Evolutionary conservation across 106 monocot species (phyloP).

Genomic region (Alisma plantagoaquatica): DNA sequence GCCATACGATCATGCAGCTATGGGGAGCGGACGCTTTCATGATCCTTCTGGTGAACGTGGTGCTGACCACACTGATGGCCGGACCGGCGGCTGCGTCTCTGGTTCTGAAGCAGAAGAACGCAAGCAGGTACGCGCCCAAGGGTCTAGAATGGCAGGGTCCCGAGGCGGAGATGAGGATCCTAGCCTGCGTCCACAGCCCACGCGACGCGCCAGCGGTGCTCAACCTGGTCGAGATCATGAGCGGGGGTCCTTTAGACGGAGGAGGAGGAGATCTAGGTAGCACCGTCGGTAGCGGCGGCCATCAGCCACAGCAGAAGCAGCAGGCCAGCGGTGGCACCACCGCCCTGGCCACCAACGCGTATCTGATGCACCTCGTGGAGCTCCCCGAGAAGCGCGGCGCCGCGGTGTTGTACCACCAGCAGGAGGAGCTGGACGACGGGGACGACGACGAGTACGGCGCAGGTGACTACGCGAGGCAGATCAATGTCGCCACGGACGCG

Average conservation of each 20-base stretch:
- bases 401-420: constrained; percentile 33
- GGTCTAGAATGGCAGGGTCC: constrained; percentile 22
- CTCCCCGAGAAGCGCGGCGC: constrained; percentile 20
- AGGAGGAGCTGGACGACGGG: constrained; percentile 11
- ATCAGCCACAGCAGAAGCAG: no score
- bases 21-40: constrained; percentile 14
- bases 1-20: constrained; percentile 10
- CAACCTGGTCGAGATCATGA: constrained; percentile 33
- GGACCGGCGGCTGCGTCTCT: constrained; percentile 37
- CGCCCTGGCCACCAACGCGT: constrained; percentile 23
- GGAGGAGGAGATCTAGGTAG: no score
- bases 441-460: constrained; percentile 4
- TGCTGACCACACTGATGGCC: constrained; percentile 41
- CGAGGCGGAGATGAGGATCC: constrained; percentile 41
- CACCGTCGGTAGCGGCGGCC: no score
- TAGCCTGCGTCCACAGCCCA: constrained; percentile 46
- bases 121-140: constrained; percentile 16
- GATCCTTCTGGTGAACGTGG: constrained; percentile 24
- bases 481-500: constrained; percentile 14
- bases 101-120: constrained; percentile 16
- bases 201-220: constrained; percentile 32
- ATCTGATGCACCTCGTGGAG: constrained; percentile 51
- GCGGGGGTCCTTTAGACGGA: no score
- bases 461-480: constrained; percentile 14
- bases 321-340: background rate